Evolutionary conservation across 768 basidiomycete genomes (phyloP), one percentile per base, ranked within the genome.

Genomic region (Rhizopogon salebrosus): DNA sequence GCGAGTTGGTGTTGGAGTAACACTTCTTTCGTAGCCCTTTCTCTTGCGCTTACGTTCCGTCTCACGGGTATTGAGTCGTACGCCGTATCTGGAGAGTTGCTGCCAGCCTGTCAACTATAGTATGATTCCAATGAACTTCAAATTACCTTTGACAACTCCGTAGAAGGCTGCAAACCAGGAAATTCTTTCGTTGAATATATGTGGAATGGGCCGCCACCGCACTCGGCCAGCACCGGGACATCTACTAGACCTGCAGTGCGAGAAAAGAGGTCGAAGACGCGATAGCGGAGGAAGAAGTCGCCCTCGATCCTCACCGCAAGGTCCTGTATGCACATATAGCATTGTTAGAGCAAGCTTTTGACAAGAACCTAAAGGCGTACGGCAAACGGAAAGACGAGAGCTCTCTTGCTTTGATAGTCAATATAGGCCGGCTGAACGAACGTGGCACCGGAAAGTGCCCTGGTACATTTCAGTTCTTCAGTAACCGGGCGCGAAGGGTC

Each of bases 101-200:
- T 69, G 51, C 14, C 29, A 46, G 29, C 22, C 2, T 29, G 42
- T 46, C 29, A 46, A 34, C 35, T 4, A 34, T 16, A 3, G 1
- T 6, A 3, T 23, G 14, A 4, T 14, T 34, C 6, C 18, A 11
- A 26, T 3, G 8, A n/a, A 31, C 2, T 13, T 38, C 18, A 3
- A 55, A 60, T 42, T 29, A 81, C 86, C 76, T 81, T 85, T 23
- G 84, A 87, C 51, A 89, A 68, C 26, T 84, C 80, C 0, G 87
- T 89, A 6, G 86, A 87, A 2, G 84, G 77, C 31, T 72, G 75
- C 36, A 89, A 62, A 1, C 87, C 86, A 1, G 87, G 87, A 64
- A 88, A 89, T 66, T 85, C 83, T 56, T 86, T 82, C 1, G 87
- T 87, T 18, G 84, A 84, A 61, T 84, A 87, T 16, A 89, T 79